phyloP scores from a whole-genome alignment of 2,329 filamentous ascomycete genomes.

The Aspergillus unguis region DNA sequence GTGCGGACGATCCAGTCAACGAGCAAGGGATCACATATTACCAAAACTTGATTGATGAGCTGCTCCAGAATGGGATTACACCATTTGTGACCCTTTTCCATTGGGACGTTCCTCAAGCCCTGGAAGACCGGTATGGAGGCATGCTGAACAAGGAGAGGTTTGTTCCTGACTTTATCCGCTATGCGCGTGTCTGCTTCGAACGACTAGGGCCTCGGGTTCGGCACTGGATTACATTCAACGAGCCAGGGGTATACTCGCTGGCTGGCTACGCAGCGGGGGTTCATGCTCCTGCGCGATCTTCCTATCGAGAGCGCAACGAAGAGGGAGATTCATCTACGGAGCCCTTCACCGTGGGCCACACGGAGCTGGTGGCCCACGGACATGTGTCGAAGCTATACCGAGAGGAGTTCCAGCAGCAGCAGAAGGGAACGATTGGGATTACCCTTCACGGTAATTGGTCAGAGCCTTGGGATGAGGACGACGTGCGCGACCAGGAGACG shows the following conservation, averaged over 20 bases:
- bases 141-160: conserved; percentile 73
- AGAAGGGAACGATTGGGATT: conserved; percentile 73
- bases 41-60: conserved; percentile 68
- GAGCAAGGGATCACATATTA: conserved; percentile 73
- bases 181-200: conserved; percentile 71
- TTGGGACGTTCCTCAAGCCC: conserved; percentile 73
- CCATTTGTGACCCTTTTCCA: conserved; percentile 78
- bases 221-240: conserved; percentile 83
- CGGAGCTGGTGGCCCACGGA: conserved; percentile 70
- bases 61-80: conserved; percentile 67
- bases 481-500: conserved; percentile 68
- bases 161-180: conserved; percentile 70
- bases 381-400: conserved; percentile 72
- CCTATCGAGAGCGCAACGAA: conserved; percentile 65
- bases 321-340: conserved; percentile 70
- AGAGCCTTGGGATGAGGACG: conserved; percentile 72
- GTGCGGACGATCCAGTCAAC: conserved; percentile 72
- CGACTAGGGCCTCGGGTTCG: conserved; percentile 68
- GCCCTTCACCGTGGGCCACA: conserved; percentile 75
- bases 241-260: conserved; percentile 75
- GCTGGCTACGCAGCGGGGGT: conserved; percentile 71
- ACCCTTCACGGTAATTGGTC: conserved; percentile 74
- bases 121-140: conserved; percentile 74
- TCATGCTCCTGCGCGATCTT: conserved; percentile 73
- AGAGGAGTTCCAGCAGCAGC: conserved; percentile 67